Evolutionary conservation across 306 rosid species (phyloP).

Genomic region (Quercus engelmannii): DNA sequence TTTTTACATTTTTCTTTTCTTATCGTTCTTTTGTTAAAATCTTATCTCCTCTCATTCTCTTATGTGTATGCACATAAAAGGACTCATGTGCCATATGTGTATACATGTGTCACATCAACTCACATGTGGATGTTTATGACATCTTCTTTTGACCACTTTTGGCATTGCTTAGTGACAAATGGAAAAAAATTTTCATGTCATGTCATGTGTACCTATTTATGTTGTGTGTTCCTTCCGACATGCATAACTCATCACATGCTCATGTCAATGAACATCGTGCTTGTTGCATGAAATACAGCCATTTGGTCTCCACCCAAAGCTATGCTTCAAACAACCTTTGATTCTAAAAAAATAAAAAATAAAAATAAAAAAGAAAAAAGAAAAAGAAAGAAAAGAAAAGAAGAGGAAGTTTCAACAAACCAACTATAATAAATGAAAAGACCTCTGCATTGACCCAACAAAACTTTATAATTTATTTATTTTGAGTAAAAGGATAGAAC

Average conservation of each 20-base stretch:
- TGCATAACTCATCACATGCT: neutral
- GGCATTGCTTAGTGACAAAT: neutral
- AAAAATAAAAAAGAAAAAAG: rapidly evolving
- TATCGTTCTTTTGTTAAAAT: too few species aligned
- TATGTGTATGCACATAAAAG: neutral
- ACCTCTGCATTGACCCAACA: neutral
- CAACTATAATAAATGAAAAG: neutral
- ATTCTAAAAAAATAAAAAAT: too few species aligned
- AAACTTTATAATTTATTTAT: neutral
- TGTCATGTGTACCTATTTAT: neutral
- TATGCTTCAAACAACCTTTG: neutral
- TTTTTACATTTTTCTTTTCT: too few species aligned
- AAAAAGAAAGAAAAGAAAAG: too few species aligned
- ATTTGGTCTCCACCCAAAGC: neutral
- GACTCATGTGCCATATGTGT: neutral
- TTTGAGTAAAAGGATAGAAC: too few species aligned
- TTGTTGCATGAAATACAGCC: constrained; percentile 18
- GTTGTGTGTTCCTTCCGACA: neutral
- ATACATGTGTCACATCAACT: neutral
- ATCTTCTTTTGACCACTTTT: neutral
- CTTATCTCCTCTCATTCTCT: neutral
- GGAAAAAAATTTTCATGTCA: neutral
- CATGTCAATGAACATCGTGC: constrained; percentile 1
- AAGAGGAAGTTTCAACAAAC: neutral
- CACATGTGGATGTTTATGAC: too few species aligned